phyloP scores from a whole-genome alignment of 768 basidiomycete species.

The Mycena filopes region DNA sequence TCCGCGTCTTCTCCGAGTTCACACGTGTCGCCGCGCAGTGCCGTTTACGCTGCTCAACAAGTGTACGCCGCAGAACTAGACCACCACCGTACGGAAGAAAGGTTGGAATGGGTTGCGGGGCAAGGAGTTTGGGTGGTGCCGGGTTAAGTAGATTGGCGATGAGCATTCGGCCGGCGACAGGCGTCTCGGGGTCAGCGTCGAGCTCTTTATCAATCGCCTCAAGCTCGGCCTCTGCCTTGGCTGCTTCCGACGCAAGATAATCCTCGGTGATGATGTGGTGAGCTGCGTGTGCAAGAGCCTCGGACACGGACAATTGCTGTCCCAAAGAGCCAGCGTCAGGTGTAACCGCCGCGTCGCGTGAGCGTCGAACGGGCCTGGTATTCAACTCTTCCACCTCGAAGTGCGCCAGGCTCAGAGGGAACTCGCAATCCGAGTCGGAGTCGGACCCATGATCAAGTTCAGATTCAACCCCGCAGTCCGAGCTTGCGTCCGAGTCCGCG shows the following conservation, averaged over 20 bases:
- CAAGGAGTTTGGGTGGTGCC: neutral
- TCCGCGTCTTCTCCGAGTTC: conserved; percentile 1
- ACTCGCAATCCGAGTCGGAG: too few relatives aligned
- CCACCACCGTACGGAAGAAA: neutral
- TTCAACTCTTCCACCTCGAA: too few relatives aligned
- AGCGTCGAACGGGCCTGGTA: too few relatives aligned
- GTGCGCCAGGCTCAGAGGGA: too few relatives aligned
- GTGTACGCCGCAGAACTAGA: neutral
- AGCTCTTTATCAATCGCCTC: neutral
- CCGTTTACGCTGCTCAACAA: neutral
- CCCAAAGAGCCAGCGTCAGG: too few relatives aligned
- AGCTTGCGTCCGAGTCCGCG: too few relatives aligned
- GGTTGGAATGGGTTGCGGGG: neutral
- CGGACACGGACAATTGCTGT: neutral
- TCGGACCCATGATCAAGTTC: too few relatives aligned
- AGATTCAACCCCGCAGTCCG: too few relatives aligned
- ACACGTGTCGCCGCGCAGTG: conserved; percentile 6
- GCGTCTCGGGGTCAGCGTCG: neutral
- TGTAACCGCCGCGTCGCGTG: too few relatives aligned
- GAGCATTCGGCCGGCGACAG: conserved; percentile 2
- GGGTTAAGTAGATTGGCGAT: conserved; percentile 5
- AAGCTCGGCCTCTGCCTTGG: neutral
- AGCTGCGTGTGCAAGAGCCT: neutral
- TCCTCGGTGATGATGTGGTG: neutral
- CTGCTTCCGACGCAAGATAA: neutral